Evolutionary conservation across 129 eudicot species (phyloP), one percentile per base, ranked within the genome.

Genomic region (Lactuca sativa): DNA sequence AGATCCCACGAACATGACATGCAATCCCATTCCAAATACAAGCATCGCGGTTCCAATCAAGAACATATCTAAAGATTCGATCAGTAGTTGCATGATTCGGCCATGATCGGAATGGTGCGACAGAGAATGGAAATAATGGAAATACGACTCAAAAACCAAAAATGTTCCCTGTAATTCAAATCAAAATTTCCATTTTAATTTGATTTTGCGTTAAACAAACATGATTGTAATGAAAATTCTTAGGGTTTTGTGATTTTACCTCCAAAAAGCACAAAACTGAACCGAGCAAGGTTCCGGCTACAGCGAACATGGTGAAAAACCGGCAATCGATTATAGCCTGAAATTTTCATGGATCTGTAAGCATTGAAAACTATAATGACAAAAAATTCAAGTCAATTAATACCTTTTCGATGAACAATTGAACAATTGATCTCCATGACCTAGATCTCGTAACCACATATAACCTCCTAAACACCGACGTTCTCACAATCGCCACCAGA

Each of bases 41-140:
- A 89, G 86, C 96, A 86, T 80, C 17, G 92, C 90, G 6, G 92
- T 84, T 74, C 92, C 96, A 25, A 89, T 78, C 60, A 89, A 70
- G 80, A 83, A 89, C 96, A 89, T 82, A 73, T 89, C 95, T 67
- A 84, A 64, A 36, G 92, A 78, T 77, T 84, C 96, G 36, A 86
- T 81, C 2, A 86, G 73, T 34, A 81, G 81, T 12, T 71, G 80
- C 62, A 83, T 70, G 18, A 83, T 62, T 13, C 73, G 83, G 43
- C 81, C 90, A 52, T 71, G 82, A 14, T 80, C 87, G 30, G 82
- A 76, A 16, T 64, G 70, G n/a, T 67, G 95, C 1, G 86, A 65
- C 9, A 85, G 36, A 11, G 84, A 72, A 31, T 69, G 79, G 43
- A 88, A 78, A 67, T 83, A 85, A 37, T 81, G 85, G 32, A 81